Evolutionary conservation across 495 filamentous ascomycete genomes (phyloP).

Genomic region (Xylaria acuta): DNA sequence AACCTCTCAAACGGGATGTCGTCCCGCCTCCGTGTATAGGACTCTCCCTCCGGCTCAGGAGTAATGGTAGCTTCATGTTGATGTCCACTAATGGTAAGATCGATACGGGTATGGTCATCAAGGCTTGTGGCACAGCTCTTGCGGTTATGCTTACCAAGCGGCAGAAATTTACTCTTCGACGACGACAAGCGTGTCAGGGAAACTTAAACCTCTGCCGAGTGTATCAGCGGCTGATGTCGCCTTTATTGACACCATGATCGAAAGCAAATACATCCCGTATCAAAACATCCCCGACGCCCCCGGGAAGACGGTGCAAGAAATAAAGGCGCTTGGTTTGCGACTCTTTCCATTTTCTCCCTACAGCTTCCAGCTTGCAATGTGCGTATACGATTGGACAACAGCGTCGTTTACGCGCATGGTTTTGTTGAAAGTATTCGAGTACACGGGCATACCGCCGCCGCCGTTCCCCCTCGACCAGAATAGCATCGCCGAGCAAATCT

Average conservation of each 20-base stretch:
- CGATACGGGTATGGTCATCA: not conserved
- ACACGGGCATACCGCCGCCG: conserved; percentile 1
- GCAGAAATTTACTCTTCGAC: not conserved
- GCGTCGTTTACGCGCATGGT: conserved; percentile 21
- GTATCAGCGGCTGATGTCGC: not conserved
- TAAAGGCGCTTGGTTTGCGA: not conserved
- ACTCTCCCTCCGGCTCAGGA: not conserved
- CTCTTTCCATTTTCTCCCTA: conserved; percentile 4
- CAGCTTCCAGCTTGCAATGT: conserved; percentile 24
- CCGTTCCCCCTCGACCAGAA: not conserved
- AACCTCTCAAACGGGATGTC: not conserved
- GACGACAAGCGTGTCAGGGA: not conserved
- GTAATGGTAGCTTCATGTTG: not conserved
- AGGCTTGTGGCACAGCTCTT: not conserved
- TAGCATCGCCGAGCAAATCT: conserved; percentile 11
- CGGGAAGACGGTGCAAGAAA: not conserved
- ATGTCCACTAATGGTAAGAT: not conserved
- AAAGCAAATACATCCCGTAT: not conserved
- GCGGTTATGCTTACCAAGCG: not conserved
- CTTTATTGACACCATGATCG: conserved; percentile 2
- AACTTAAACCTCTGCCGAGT: not conserved
- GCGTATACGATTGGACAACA: conserved; percentile 25
- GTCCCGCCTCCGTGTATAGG: not conserved
- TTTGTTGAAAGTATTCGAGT: conserved; percentile 23
- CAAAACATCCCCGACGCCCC: conserved; percentile 9